These are phyloP conservation scores for Trifolium subterraneum DNA, from an alignment of 306 rosid species.

Conservation along the genomic window DNA sequence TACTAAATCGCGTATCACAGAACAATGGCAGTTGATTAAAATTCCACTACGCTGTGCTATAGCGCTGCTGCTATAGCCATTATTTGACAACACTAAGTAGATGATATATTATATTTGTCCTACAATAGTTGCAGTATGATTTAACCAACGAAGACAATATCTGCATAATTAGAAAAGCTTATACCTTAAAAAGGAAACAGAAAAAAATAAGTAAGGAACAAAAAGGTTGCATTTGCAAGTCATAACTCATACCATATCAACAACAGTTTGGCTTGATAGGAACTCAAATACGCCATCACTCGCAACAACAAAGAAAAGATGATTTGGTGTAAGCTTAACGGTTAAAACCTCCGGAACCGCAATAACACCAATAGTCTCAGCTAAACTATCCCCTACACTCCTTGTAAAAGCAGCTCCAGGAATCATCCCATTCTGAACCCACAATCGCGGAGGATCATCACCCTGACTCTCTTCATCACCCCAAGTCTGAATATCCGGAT, in stretches of 20 bases:
- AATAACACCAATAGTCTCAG: slow-evolving; percentile 86
- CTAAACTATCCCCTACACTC: slow-evolving; percentile 91
- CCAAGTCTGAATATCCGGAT: slow-evolving; percentile 82
- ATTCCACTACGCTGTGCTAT: not conserved
- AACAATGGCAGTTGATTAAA: not conserved
- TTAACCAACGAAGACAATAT: slow-evolving; percentile 16
- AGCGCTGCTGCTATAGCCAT: not conserved
- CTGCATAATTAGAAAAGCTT: not conserved
- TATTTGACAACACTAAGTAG: not conserved
- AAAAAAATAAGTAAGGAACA: not conserved
- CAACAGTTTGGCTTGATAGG: slow-evolving; percentile 87
- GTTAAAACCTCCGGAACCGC: slow-evolving; percentile 81
- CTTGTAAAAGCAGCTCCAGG: slow-evolving; percentile 99
- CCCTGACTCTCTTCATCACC: slow-evolving; percentile 92
- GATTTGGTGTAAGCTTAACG: slow-evolving; percentile 74
- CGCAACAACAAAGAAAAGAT: slow-evolving; percentile 89
- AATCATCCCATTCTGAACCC: slow-evolving; percentile 77
- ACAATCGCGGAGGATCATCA: slow-evolving; percentile 90
- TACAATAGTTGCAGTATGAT: slow-evolving; percentile 16
- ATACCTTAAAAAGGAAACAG: slow-evolving; percentile 13
- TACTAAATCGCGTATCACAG: not conserved
- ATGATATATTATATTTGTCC: not conserved
- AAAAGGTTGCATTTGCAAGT: slow-evolving; percentile 20
- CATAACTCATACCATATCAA: slow-evolving; percentile 75
- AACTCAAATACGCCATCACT: slow-evolving; percentile 98